These are phyloP conservation scores for Euphorbia peplus DNA, from an alignment of 345 rosid species.

Conservation along the genomic window DNA sequence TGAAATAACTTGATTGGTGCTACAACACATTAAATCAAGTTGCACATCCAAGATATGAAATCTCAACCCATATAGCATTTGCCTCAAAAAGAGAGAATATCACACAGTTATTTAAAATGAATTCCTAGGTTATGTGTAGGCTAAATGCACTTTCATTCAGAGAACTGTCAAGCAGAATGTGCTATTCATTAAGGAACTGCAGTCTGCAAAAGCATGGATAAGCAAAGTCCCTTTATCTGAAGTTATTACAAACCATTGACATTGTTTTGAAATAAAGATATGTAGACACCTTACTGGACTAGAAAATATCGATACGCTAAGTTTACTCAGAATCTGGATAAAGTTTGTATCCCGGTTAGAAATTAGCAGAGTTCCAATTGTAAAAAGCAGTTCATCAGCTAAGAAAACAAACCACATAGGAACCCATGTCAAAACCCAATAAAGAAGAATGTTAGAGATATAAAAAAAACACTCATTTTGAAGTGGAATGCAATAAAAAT, in stretches of 20 bases:
- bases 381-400: background rate
- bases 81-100: background rate
- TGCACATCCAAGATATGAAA: background rate
- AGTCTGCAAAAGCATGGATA: background rate
- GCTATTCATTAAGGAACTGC: background rate
- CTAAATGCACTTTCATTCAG: background rate
- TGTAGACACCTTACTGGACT: background rate
- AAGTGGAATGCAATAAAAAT: background rate
- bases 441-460: background rate
- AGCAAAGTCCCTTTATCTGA: background rate
- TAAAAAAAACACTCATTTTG: background rate
- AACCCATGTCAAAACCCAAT: background rate
- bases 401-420: background rate
- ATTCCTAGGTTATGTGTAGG: background rate
- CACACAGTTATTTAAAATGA: background rate
- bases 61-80: background rate
- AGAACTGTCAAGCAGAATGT: background rate
- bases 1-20: background rate
- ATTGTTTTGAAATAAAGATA: background rate
- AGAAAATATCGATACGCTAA: background rate
- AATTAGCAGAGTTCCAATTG: background rate
- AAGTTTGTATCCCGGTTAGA: background rate
- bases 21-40: background rate
- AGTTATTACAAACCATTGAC: background rate
- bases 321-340: background rate